Evolutionary conservation across 2,329 filamentous ascomycete species (phyloP).

Genomic region (Cladosporium austrohemisphaericum): DNA sequence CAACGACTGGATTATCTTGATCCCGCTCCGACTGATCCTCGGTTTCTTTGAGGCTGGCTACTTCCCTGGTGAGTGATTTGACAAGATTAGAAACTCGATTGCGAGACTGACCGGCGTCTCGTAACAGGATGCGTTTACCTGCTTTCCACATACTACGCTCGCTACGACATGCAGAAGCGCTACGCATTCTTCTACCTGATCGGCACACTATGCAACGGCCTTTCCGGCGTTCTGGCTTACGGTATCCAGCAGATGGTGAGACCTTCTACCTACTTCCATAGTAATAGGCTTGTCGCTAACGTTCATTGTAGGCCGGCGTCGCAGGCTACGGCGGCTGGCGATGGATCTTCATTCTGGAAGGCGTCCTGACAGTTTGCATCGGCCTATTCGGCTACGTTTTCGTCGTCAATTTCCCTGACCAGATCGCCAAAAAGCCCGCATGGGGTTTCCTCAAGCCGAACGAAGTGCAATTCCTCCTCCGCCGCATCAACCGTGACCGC

Average conservation of each 20-base stretch:
- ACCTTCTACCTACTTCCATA: background rate
- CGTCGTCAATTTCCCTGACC: constrained; percentile 18
- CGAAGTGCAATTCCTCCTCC: constrained; percentile 16
- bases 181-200: constrained; percentile 48
- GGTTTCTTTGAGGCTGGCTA: constrained; percentile 57
- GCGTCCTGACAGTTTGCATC: constrained; percentile 15
- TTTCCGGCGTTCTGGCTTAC: constrained; percentile 43
- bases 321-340: constrained; percentile 35
- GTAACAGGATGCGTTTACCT: constrained; percentile 57
- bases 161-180: constrained; percentile 11
- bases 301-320: constrained; percentile 19
- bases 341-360: constrained; percentile 46
- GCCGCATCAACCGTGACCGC: constrained; percentile 15
- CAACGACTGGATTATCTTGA: constrained; percentile 49
- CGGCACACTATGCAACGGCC: constrained; percentile 46
- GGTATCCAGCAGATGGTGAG: constrained; percentile 34
- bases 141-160: constrained; percentile 55
- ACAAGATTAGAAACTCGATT: background rate
- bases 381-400: constrained; percentile 10
- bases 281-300: background rate
- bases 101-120: constrained; percentile 16
- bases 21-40: constrained; percentile 56
- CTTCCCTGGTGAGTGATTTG: constrained; percentile 48
- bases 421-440: constrained; percentile 29
- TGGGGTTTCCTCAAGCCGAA: constrained; percentile 36